Base-by-base conservation (phyloP, 257 asterid genomes). In the Linaria vulgaris region DNA sequence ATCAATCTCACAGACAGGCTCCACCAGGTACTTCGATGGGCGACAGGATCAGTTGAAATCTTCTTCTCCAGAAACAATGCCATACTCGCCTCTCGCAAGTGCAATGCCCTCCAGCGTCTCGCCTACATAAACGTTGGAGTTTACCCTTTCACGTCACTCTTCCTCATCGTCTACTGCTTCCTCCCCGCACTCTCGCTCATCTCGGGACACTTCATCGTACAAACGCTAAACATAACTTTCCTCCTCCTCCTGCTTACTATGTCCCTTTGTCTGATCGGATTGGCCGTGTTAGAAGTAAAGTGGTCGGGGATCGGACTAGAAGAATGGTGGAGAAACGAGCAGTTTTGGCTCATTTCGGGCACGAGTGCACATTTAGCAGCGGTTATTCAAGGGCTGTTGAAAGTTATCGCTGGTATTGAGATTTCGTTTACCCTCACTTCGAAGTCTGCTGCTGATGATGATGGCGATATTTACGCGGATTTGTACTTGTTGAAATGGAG, bases 401-500 rank as follows among this genome's bases (percentile, higher is more conserved):
- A 85, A 60, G 92, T 85, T 8, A 41, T 85, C 38, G 88, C 79
- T 15, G 92, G 92, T 17, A 86, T 85, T 5, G 74, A 76, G 88
- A 82, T 86, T 1, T 82, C 80, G 39, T 84, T 84, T 77, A 79
- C 91, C 0, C 88, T 79, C 56, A 79, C 86, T 21, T 82, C 91
- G 12, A 82, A 80, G 72, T 86, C 80, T 8, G 92, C 83, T 34
- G 41, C 9, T 34, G 41, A 34, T 0, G 88, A 85, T 27, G 87
- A 82, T 9, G 92, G 85, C 12, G 92, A 78, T 13, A 82, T 67
- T 48, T 78, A 34, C 41, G 41, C 92, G 1, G 83, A 80, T 38
- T 86, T 82, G 27, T 85, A 85, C 80, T 72, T 80, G 57, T 80
- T 85, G 60, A 82, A 82, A 69, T 85, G 92, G 92, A 85, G 88